Conservation (phyloP, 2,329 filamentous ascomycete genomes). For the Trichoderma sp. region DNA sequence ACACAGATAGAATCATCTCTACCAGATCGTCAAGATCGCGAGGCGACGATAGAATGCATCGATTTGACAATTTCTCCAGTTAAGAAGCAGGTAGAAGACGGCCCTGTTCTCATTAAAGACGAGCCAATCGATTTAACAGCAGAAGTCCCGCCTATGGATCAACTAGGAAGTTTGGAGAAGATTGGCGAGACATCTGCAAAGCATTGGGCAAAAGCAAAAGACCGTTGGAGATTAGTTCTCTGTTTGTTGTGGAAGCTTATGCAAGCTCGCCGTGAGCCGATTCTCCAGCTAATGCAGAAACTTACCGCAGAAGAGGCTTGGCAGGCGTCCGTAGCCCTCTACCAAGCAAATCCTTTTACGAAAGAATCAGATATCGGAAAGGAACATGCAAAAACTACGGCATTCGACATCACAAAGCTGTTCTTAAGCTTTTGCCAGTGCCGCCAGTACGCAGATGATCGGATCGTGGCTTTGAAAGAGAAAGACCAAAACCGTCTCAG, state of each 20-base stretch:
- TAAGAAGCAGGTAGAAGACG: conserved; percentile 28
- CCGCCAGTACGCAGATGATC: conserved; percentile 33
- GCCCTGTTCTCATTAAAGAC: background rate
- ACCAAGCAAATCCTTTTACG: background rate
- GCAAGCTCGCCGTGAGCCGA: conserved; percentile 36
- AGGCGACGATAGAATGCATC: conserved; percentile 29
- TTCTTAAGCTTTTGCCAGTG: conserved; percentile 40
- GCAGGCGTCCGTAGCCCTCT: conserved; percentile 6
- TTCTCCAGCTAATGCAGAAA: conserved; percentile 35
- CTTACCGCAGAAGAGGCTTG: conserved; percentile 32
- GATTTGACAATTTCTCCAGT: conserved; percentile 36
- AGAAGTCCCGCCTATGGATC: conserved; percentile 33
- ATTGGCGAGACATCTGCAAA: conserved; percentile 32
- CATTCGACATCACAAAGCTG: conserved; percentile 40
- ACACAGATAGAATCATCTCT: conserved; percentile 38
- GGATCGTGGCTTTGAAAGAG: conserved; percentile 31
- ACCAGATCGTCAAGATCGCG: conserved; percentile 6
- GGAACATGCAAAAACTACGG: conserved; percentile 30
- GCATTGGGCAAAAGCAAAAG: conserved; percentile 37
- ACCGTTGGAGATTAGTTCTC: conserved; percentile 40
- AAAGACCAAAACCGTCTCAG: conserved; percentile 33
- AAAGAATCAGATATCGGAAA: conserved; percentile 10
- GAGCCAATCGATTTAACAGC: background rate
- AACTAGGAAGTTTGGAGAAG: conserved; percentile 30
- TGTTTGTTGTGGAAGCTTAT: conserved; percentile 39